phyloP scores from a whole-genome alignment of 2,329 filamentous ascomycete species.

The Arthrocladium fulminans region DNA sequence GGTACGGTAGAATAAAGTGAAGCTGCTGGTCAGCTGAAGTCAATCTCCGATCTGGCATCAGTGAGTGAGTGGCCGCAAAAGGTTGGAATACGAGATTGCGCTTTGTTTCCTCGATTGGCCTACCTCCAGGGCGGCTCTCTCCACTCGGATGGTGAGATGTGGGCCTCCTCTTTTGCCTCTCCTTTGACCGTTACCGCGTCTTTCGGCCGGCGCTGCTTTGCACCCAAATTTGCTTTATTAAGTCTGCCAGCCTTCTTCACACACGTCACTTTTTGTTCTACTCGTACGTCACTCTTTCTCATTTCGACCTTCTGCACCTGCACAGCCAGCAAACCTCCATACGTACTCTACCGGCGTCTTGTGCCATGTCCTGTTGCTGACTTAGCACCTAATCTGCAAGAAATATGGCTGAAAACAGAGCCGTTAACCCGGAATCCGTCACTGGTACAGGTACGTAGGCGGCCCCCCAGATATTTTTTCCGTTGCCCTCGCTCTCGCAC shows the following conservation, averaged over 20 bases:
- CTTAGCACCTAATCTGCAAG: constrained; percentile 6
- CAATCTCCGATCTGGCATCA: not conserved
- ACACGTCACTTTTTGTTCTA: constrained; percentile 5
- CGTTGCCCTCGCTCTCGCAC: constrained; percentile 16
- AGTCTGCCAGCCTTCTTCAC: constrained; percentile 3
- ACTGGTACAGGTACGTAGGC: constrained; percentile 3
- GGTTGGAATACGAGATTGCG: constrained; percentile 4
- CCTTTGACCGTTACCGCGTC: not conserved
- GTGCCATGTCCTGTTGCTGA: constrained; percentile 8
- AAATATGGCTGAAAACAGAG: constrained; percentile 9
- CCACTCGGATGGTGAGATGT: not conserved
- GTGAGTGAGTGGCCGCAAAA: not conserved
- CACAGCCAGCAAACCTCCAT: constrained; percentile 14
- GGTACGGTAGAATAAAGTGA: too few species aligned
- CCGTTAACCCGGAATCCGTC: constrained; percentile 3
- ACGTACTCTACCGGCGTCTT: constrained; percentile 16
- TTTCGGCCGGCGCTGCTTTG: not conserved
- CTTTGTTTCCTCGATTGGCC: constrained; percentile 1
- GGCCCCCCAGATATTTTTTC: constrained; percentile 12
- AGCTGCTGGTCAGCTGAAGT: not conserved
- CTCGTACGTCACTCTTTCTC: constrained; percentile 5
- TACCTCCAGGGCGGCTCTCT: not conserved
- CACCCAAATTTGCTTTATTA: constrained; percentile 6
- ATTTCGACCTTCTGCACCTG: constrained; percentile 6
- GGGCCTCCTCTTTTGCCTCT: not conserved